Evolutionary conservation across 2,329 filamentous ascomycete genomes (phyloP), one percentile per base, ranked within the genome.

Genomic region (Thermothelomyces thermophilus): DNA sequence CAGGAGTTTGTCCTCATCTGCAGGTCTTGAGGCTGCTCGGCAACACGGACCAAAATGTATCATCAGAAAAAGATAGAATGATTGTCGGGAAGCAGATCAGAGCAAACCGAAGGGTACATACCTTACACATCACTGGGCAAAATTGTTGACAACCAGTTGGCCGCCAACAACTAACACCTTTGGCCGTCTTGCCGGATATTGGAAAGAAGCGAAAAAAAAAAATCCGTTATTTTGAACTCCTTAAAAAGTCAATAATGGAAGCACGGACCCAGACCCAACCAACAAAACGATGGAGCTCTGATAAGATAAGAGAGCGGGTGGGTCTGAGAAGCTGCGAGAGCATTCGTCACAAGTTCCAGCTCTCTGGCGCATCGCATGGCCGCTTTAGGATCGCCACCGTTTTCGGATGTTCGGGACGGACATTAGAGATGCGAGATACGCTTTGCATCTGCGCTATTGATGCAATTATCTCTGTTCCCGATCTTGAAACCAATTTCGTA

Each of bases 11-110:
- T 84, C 84, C 76, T 86, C 86, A 84, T 79, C 67, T 73, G 73
- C 80, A 83, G 84, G 83, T 87, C 84, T 88, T 88, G 86, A 86
- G 76, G 80, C 84, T 81, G 80, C 82, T 66, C 83, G 79, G 86
- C 78, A 89, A 90, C 84, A 89, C 84, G 84, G 85, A 89, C 85
- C 84, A 88, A 88, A 80, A 73, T 74, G 76, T 82, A 76, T 88
- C 84, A 87, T 88, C 84, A 86, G 78, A 62, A 62, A n/a, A 57
- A 45, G 51, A 39, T 39, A 33, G 47, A 37, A 16, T 24, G 44
- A 26, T 10, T n/a, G 33, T 6, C 14, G 22, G 19, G 19, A 26
- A 9, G 24, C 20, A 19, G 22, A n/a, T 31, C 10, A 28, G 33
- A 30, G 42, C 34, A 41, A 47, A n/a, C 9, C 17, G 28, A 30